Evolutionary conservation across 805 yeast genomes (phyloP).

Genomic region (Pichia nanzhaoensis): DNA sequence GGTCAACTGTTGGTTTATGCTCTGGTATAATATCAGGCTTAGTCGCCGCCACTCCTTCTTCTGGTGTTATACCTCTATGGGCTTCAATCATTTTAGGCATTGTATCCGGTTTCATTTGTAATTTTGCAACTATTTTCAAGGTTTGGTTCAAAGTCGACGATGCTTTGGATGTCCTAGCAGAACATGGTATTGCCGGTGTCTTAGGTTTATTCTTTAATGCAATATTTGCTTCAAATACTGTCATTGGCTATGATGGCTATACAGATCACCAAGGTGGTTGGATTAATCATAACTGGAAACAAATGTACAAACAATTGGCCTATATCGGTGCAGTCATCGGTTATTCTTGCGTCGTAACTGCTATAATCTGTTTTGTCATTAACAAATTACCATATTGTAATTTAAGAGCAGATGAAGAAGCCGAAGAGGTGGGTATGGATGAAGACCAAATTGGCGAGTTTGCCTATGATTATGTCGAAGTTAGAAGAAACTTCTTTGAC

Average conservation of each 20-base stretch:
- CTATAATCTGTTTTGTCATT: conserved; percentile 64
- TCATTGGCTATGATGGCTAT: conserved; percentile 83
- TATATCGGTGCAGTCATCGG: conserved; percentile 70
- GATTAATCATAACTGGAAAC: conserved; percentile 85
- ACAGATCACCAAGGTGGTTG: conserved; percentile 89
- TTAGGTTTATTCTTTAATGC: conserved; percentile 88
- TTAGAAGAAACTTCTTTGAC: conserved; percentile 79
- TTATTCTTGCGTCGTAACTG: conserved; percentile 71
- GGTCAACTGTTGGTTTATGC: conserved; percentile 93
- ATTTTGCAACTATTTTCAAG: conserved; percentile 83
- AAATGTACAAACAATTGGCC: conserved; percentile 84
- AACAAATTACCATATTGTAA: conserved; percentile 76
- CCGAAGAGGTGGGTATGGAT: conserved; percentile 85
- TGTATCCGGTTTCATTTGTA: conserved; percentile 76
- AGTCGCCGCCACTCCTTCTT: conserved; percentile 94
- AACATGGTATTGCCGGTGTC: conserved; percentile 96
- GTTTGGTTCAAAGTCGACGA: conserved; percentile 80
- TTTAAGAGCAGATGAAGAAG: conserved; percentile 75
- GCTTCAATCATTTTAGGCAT: conserved; percentile 84
- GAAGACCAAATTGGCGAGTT: conserved; percentile 97
- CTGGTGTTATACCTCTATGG: conserved; percentile 88
- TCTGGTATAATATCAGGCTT: conserved; percentile 94
- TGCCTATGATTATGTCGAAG: conserved; percentile 98
- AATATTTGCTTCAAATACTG: conserved; percentile 78
- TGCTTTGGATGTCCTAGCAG: conserved; percentile 93